Evolutionary conservation across 345 rosid species (phyloP), one percentile per base, ranked within the genome.

Genomic region (Populus deltoides): DNA sequence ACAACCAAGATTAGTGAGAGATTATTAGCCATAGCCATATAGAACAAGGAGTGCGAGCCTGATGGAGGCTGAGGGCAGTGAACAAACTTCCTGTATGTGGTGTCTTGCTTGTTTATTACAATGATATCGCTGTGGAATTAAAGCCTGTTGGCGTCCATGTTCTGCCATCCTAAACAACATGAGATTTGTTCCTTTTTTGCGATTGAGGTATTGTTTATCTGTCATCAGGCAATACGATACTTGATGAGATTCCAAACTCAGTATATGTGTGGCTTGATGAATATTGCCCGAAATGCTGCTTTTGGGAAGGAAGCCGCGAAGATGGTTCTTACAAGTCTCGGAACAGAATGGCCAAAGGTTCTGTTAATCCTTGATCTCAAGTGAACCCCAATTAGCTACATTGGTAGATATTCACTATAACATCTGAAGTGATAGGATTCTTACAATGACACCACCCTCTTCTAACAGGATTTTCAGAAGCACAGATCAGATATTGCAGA

Each of bases 251-350:
- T 88, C 78, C 97, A 79, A 77, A 89, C 97, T 0, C 90, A 87
- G 75, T 96, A 96, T 81, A 92, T 89, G n/a, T 93, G 99, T 8
- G 61, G 86, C 73, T 82, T 96, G 80, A 79, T 96, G 93, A 96
- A 96, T 70, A 51, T 43, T 31, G 98, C 98, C 25, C 92, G 92
- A 35, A 90, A 96, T 61, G 82, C 90, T 59, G 96, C 98, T 16
- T 96, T 96, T 63, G 98, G 98, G 1, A 75, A 84, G 78, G 94
- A 96, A 88, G 97, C 91, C 72, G 97, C 97, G 2, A 68, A 85
- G 84, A 83, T 88, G 72, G 93, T 92, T 71, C 84, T 93, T 57
- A 49, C 88, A 22, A 82, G 80, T 67, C 84, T 87, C 53, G 81
- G 72, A 12, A 73, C 72, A 78, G 78, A 86, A 16, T 91, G 95